Evolutionary conservation across 805 yeast genomes (phyloP).

Genomic region (Candida koratica): DNA sequence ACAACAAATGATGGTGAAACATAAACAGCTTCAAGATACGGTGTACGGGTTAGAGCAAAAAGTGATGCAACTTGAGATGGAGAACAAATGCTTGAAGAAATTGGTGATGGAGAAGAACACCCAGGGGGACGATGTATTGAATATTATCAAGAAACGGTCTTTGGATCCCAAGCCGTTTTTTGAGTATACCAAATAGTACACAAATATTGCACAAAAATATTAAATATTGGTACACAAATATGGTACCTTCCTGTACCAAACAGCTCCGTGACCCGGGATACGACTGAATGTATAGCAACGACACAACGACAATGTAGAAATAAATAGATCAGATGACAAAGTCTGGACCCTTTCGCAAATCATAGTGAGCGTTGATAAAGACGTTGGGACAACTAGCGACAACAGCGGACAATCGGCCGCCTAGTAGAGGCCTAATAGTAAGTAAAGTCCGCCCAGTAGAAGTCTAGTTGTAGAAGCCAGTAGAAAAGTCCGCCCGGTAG

Average conservation of each 20-base stretch:
- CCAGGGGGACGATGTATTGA: slow-evolving; percentile 50
- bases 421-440: no score
- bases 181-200: slow-evolving; percentile 26
- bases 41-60: slow-evolving; percentile 64
- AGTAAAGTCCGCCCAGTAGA: no score
- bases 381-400: no score
- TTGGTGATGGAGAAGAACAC: slow-evolving; percentile 75
- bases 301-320: no score
- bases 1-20: slow-evolving; percentile 79
- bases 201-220: not conserved
- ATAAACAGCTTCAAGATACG: slow-evolving; percentile 67
- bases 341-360: no score
- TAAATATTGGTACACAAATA: not conserved
- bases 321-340: no score
- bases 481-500: no score
- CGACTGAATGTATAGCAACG: no score
- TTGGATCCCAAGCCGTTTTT: slow-evolving; percentile 29
- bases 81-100: slow-evolving; percentile 78
- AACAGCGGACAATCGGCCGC: no score
- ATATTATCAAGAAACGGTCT: slow-evolving; percentile 48
- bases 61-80: slow-evolving; percentile 87
- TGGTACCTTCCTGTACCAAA: not conserved
- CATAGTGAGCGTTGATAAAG: no score
- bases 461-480: no score
- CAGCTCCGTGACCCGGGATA: no score